A percentile compares a stretch with the other conserved stretches of the same genome.
Conservation (phyloP, 2,329 filamentous ascomycete genomes). For the Coniella vitis region DNA sequence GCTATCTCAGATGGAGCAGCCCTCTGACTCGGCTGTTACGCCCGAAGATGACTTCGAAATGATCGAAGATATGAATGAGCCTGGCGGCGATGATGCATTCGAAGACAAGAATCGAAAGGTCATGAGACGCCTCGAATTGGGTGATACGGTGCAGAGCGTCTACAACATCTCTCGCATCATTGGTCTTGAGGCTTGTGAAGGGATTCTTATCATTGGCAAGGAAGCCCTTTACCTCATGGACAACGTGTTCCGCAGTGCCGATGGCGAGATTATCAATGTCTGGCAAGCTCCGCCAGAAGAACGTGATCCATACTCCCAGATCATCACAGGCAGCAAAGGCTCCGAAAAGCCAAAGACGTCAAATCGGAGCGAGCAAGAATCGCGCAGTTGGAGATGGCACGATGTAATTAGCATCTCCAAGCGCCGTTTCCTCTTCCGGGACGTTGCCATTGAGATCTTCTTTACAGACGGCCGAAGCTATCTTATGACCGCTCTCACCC, state of each 20-base stretch:
- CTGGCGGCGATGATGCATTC: constrained; percentile 68
- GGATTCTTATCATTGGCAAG: constrained; percentile 87
- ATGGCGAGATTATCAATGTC: constrained; percentile 94
- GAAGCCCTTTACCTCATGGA: constrained; percentile 91
- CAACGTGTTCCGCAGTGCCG: constrained; percentile 89
- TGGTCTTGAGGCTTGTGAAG: constrained; percentile 88
- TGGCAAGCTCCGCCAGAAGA: constrained; percentile 90
- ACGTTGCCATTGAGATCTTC: constrained; percentile 95
- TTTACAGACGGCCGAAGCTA: constrained; percentile 97
- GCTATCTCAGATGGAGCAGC: constrained; percentile 22
- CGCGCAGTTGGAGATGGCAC: constrained; percentile 85
- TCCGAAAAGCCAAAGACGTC: constrained; percentile 47
- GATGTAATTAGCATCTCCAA: constrained; percentile 96
- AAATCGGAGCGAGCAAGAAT: constrained; percentile 60
- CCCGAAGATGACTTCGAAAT: constrained; percentile 93
- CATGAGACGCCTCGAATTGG: constrained; percentile 84
- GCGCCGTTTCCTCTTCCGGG: constrained; percentile 86
- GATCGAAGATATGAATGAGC: constrained; percentile 84
- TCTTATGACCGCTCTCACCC: constrained; percentile 75
- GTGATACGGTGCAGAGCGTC: constrained; percentile 86
- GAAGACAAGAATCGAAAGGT: constrained; percentile 99
- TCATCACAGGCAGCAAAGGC: constrained; percentile 68
- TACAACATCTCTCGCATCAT: constrained; percentile 94
- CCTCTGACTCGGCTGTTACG: constrained; percentile 26
- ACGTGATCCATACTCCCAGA: constrained; percentile 88